A percentile compares a stretch with the other conserved stretches of the same genome.
phyloP scores from a whole-genome alignment of 1,139 yeast genomes.

The Candida tunisiensis region DNA sequence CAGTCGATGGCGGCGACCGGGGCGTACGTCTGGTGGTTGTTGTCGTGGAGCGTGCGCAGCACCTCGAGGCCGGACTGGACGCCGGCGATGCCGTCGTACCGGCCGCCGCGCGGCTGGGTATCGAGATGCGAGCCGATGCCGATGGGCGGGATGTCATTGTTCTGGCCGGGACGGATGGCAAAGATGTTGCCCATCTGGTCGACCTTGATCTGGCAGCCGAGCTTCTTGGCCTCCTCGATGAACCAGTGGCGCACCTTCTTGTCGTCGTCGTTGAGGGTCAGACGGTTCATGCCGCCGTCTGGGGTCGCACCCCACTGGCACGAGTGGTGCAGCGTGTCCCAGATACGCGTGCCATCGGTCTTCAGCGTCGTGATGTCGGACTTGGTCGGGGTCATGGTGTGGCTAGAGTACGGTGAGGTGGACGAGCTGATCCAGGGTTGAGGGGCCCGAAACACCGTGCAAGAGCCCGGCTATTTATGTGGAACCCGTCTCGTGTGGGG shows the following conservation, averaged over 20 bases:
- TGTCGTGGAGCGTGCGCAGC: conserved; percentile 44
- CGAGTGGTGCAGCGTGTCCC: conserved; percentile 44
- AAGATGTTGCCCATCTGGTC: conserved; percentile 57
- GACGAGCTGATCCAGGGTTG: too few species aligned
- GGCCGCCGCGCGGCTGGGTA: conserved; percentile 68
- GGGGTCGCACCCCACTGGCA: too few species aligned
- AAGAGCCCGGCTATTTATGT: too few species aligned
- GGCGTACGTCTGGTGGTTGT: conserved; percentile 37
- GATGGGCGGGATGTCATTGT: conserved; percentile 32
- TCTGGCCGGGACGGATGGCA: conserved; percentile 43
- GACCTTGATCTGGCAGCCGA: conserved; percentile 42
- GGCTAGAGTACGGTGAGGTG: too few species aligned
- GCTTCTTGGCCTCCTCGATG: conserved; percentile 27
- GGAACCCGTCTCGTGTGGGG: too few species aligned
- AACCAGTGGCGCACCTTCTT: conserved; percentile 58
- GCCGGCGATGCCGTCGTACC: conserved; percentile 59
- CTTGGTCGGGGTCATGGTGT: too few species aligned
- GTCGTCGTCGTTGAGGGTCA: conserved; percentile 45
- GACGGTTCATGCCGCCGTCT: conserved; percentile 43
- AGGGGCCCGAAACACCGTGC: too few species aligned
- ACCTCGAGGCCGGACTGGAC: conserved; percentile 54
- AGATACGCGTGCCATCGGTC: conserved; percentile 25
- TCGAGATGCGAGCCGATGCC: conserved; percentile 63
- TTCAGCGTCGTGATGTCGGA: conserved; percentile 1
- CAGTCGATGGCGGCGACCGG: conserved; percentile 52